phyloP scores from a whole-genome alignment of 177 flowering plant genomes.

The Vitis hybrid region DNA sequence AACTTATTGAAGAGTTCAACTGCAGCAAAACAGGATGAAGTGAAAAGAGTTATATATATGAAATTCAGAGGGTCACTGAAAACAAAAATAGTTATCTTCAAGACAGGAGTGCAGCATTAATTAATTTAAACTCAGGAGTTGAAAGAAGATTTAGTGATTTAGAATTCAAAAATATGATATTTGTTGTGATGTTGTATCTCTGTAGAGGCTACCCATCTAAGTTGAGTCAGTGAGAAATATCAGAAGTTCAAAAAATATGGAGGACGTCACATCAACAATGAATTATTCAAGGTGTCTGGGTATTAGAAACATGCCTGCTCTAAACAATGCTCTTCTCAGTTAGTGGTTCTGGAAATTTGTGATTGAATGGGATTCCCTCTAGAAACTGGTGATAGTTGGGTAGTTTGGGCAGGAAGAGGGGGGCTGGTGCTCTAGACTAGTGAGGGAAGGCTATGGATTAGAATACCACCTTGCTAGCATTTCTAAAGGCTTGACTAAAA shows the following conservation, averaged over 20 bases:
- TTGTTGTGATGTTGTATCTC: not conserved
- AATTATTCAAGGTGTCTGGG: not conserved
- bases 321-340: too few species aligned
- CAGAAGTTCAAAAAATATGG: not conserved
- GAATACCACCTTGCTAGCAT: too few species aligned
- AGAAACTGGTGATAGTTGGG: too few species aligned
- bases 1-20: not conserved
- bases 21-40: not conserved
- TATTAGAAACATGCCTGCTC: not conserved
- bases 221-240: not conserved
- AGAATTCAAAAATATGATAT: not conserved
- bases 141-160: not conserved
- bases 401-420: too few species aligned
- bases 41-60: not conserved
- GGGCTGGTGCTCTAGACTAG: too few species aligned
- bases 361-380: too few species aligned
- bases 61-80: not conserved
- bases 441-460: too few species aligned
- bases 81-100: not conserved
- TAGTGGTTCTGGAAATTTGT: too few species aligned
- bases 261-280: not conserved
- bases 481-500: too few species aligned
- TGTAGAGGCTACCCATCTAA: not conserved
- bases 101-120: not conserved
- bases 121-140: not conserved